A percentile compares a stretch with the other conserved stretches of the same genome.
phyloP scores from a whole-genome alignment of 768 basidiomycete species.

The Boletales sp. region DNA sequence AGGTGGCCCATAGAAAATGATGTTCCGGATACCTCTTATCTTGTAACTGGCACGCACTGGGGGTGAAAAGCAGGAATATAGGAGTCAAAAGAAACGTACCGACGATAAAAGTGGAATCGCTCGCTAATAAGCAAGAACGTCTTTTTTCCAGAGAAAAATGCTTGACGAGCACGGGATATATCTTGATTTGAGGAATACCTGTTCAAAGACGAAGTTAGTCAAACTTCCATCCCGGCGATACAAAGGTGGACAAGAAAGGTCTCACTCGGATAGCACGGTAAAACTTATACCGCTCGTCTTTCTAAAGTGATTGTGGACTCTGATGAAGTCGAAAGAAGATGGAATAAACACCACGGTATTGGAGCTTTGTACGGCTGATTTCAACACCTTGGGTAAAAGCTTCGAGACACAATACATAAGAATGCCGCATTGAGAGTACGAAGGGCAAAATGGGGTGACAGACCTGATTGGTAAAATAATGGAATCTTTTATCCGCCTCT shows the following conservation, averaged over 20 bases:
- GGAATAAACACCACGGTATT: constrained; percentile 90
- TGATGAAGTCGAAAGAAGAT: constrained; percentile 94
- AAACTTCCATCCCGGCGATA: not conserved
- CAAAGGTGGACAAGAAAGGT: not conserved
- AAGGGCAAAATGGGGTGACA: constrained; percentile 2
- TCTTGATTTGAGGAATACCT: constrained; percentile 94
- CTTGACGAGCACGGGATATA: constrained; percentile 88
- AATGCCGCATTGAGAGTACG: not conserved
- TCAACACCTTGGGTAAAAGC: constrained; percentile 78
- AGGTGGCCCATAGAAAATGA: constrained; percentile 92
- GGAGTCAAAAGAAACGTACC: constrained; percentile 39
- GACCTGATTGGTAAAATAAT: constrained; percentile 84
- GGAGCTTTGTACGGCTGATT: constrained; percentile 89
- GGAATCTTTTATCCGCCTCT: constrained; percentile 85
- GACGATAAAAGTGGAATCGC: constrained; percentile 96
- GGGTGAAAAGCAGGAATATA: not conserved
- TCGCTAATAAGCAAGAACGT: constrained; percentile 90
- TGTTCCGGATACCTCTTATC: constrained; percentile 86
- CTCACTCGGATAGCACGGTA: constrained; percentile 87
- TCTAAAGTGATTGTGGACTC: constrained; percentile 82
- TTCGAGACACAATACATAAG: constrained; percentile 26
- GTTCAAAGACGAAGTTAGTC: not conserved
- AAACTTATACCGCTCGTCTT: constrained; percentile 70
- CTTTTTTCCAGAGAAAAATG: constrained; percentile 86
- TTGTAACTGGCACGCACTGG: constrained; percentile 63